Conservation (phyloP, 2,329 filamentous ascomycete species). For the Fusarium musae region DNA sequence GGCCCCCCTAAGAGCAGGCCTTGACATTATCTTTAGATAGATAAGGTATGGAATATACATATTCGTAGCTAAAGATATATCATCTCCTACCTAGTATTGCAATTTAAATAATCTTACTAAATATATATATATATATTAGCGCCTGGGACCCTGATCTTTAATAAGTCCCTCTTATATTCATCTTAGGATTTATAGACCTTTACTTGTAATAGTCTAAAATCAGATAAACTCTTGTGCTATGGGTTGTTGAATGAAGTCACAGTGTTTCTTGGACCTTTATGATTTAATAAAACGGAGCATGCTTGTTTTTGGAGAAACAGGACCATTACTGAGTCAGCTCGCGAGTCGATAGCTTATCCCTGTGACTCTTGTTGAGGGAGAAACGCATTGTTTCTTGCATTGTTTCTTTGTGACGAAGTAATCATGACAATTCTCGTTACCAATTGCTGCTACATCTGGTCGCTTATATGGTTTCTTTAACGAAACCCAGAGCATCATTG, state of each 20-base stretch:
- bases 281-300: conserved; percentile 9
- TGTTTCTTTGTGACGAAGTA: not conserved
- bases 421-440: not conserved
- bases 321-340: conserved; percentile 11
- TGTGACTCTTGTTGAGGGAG: not conserved
- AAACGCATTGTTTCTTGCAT: conserved; percentile 4
- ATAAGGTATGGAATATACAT: not conserved
- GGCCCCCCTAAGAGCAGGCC: not conserved
- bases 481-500: conserved; percentile 1
- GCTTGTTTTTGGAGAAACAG: not conserved
- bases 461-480: not conserved
- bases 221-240: not conserved
- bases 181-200: not conserved
- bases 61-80: not conserved
- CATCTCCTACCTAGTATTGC: not conserved
- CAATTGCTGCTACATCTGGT: not conserved
- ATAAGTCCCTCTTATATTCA: not conserved
- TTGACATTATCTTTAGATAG: not conserved
- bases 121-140: not conserved
- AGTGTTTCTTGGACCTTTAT: not conserved
- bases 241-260: not conserved
- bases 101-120: not conserved
- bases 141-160: not conserved
- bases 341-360: not conserved
- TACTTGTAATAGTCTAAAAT: not conserved